A percentile compares a stretch with the other conserved stretches of the same genome.
Conservation (phyloP, 352 stramenopile species). For the Globisporangium takayamanum region DNA sequence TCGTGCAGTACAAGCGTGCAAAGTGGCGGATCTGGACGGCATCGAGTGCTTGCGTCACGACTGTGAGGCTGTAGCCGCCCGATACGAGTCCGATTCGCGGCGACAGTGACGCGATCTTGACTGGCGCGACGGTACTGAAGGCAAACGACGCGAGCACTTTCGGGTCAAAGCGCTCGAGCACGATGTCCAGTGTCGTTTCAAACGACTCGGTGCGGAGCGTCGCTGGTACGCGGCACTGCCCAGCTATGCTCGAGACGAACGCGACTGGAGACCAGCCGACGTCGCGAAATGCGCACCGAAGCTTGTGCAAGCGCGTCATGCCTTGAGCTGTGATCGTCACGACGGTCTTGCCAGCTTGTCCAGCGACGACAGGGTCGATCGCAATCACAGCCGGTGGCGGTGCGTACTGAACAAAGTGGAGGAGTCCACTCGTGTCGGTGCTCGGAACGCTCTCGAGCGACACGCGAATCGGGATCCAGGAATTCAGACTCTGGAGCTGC, state of each 20-base stretch:
- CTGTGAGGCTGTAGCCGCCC: conserved; percentile 6
- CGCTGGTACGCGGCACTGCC: conserved; percentile 8
- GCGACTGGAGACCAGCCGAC: conserved; percentile 7
- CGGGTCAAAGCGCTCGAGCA: background rate
- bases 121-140: conserved; percentile 4
- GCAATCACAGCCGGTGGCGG: conserved; percentile 12
- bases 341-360: conserved; percentile 14
- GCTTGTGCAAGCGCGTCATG: conserved; percentile 3
- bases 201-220: conserved; percentile 7
- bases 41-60: background rate
- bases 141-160: conserved; percentile 5
- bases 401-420: background rate
- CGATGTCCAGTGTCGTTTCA: conserved; percentile 2
- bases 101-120: conserved; percentile 1
- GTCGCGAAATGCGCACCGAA: conserved; percentile 10
- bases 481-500: conserved; percentile 13
- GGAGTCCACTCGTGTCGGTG: background rate
- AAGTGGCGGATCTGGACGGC: background rate
- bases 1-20: conserved; percentile 20
- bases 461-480: conserved; percentile 26
- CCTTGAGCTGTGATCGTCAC: conserved; percentile 17
- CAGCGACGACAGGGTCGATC: conserved; percentile 9
- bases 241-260: conserved; percentile 6
- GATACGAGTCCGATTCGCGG: conserved; percentile 10
- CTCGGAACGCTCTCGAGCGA: conserved; percentile 9